These are phyloP conservation scores for Heliamphora pulchella DNA, from an alignment of 179 eudicot genomes.

Conservation along the genomic window DNA sequence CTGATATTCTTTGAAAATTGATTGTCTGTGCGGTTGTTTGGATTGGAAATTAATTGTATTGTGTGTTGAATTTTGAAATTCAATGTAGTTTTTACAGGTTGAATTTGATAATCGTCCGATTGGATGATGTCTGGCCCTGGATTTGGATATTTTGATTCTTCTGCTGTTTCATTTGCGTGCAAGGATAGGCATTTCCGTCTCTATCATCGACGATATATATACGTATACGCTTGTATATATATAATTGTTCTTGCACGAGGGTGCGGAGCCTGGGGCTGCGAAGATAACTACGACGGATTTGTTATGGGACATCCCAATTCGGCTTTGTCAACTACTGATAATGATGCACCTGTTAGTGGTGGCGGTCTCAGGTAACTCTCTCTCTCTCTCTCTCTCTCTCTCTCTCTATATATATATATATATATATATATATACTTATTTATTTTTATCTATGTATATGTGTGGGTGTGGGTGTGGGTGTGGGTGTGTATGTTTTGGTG, in stretches of 20 bases:
- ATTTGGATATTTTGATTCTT: conserved; percentile 3
- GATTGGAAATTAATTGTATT: background rate
- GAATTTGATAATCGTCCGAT: conserved; percentile 6
- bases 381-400: background rate
- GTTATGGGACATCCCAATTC: conserved; percentile 25
- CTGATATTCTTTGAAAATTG: background rate
- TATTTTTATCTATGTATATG: background rate
- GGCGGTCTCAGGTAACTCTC: conserved; percentile 22
- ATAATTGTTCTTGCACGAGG: background rate
- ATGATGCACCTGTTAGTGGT: conserved; percentile 24
- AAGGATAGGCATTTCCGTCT: background rate
- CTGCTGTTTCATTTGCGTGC: background rate
- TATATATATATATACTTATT: background rate
- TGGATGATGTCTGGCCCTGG: background rate
- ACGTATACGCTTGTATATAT: background rate
- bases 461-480: background rate
- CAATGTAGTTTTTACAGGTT: background rate
- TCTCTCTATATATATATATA: background rate
- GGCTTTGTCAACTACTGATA: conserved; percentile 15
- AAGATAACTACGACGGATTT: background rate
- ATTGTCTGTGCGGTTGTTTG: background rate
- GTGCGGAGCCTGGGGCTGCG: background rate
- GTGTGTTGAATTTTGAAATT: background rate
- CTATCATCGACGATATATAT: background rate
- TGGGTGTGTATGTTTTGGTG: background rate